Evolutionary conservation across 2,329 filamentous ascomycete species (phyloP).

Genomic region (Colletotrichum higginsianum): DNA sequence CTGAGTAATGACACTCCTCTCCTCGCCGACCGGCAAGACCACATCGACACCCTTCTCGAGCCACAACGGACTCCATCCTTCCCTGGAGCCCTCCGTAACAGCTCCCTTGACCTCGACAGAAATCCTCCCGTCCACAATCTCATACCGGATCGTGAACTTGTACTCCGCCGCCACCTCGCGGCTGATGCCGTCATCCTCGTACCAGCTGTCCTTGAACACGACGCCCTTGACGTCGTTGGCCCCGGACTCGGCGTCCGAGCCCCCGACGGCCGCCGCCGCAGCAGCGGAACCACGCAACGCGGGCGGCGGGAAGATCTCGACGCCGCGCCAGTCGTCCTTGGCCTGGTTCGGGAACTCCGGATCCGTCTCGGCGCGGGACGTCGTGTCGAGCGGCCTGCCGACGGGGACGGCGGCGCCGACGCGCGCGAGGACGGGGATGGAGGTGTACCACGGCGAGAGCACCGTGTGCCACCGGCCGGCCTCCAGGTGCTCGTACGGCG

Average conservation of each 20-base stretch:
- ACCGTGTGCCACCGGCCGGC: conserved; percentile 58
- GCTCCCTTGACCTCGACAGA: conserved; percentile 12
- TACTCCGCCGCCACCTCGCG: conserved; percentile 31
- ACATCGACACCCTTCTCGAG: conserved; percentile 26
- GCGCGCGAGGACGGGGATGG: conserved; percentile 58
- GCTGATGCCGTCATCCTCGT: conserved; percentile 57
- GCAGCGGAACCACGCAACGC: conserved; percentile 12
- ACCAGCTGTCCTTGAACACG: conserved; percentile 52
- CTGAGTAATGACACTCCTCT: conserved; percentile 12
- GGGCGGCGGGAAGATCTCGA: conserved; percentile 60
- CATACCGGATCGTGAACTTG: conserved; percentile 32
- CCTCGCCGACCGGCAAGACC: conserved; percentile 33
- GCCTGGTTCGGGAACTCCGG: conserved; percentile 56
- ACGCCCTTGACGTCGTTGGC: conserved; percentile 38
- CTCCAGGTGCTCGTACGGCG: conserved; percentile 70
- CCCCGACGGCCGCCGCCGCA: conserved; percentile 21
- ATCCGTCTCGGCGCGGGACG: conserved; percentile 52
- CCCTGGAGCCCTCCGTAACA: conserved; percentile 1
- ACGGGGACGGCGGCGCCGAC: conserved; percentile 57
- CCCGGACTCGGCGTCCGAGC: conserved; percentile 2
- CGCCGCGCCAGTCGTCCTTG: conserved; percentile 58
- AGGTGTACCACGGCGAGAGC: conserved; percentile 59
- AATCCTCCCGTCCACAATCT: conserved; percentile 13
- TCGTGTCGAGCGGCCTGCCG: conserved; percentile 55
- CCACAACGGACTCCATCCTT: conserved; percentile 35